Base-by-base conservation (phyloP, 139 green algal species). In the Asterochloris erici region DNA sequence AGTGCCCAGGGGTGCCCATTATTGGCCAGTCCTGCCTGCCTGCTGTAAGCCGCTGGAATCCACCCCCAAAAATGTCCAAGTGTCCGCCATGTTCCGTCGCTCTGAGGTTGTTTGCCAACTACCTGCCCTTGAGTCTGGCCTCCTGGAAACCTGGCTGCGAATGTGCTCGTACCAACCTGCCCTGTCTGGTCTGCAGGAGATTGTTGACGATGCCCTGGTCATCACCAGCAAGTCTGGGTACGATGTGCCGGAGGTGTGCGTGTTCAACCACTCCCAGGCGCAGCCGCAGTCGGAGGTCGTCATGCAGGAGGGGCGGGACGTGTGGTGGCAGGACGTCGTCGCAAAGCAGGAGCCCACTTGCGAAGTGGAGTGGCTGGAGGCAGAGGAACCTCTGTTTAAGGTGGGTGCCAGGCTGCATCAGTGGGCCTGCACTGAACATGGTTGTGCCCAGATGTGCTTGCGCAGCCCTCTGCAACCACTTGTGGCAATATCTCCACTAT, bases 361-460 rank as follows among this genome's bases (percentile, higher is more conserved):
- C 84, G 77, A 88, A 12, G 89, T 96, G 68, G 90, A 94, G 85
- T 99, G 96, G 96, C 79, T 98, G 88, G 94, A 92, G 9, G 88
- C 95, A 11, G 95, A 99, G 90, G 88, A 96, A 78, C 93, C 96
- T 4, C 89, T 97, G 28, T 99, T 99, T 89, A 88, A 86, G 60
- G 61, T 87, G n/a, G 66, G 66, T 26, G 21, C 66, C 66, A 71
- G 17, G 66, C 66, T 26, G 17, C 66, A 21, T 9, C 6, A 26
- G 19, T 71, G 17, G 17, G 66, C 19, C 2, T 12, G 1, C 21
- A 71, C 10, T 71, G 66, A 71, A 24, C 21, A 9, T 71, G 66
- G 6, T 21, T 71, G 66, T 71, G 6, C 38, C 1, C 73, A 60
- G 73, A 15, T 23, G 21, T 60, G 13, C 73, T 62, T 23, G 26